Evolutionary conservation across 306 rosid genomes (phyloP).

Genomic region (Crotalaria pallida): DNA sequence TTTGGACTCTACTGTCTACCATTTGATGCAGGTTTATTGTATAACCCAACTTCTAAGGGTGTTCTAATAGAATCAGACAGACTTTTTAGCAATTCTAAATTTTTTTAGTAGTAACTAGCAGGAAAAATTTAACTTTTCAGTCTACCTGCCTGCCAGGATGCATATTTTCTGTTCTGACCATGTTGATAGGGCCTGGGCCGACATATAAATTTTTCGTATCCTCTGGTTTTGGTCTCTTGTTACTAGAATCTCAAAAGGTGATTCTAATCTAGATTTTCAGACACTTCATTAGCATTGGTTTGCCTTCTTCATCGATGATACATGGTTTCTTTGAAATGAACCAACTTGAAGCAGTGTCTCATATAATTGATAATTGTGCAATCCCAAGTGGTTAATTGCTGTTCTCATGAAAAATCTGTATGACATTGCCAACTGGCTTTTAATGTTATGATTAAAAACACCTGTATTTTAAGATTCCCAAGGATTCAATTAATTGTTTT

Average conservation of each 20-base stretch:
- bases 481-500: conserved; percentile 15
- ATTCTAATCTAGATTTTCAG: neutral
- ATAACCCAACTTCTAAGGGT: neutral
- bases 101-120: neutral
- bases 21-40: neutral
- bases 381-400: neutral
- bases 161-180: neutral
- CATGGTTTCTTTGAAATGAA: neutral
- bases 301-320: neutral
- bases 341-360: neutral
- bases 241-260: neutral
- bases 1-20: neutral
- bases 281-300: neutral
- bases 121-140: neutral
- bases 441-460: neutral
- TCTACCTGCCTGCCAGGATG: neutral
- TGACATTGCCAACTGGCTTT: neutral
- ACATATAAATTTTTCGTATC: neutral
- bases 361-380: neutral
- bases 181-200: neutral
- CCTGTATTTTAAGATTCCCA: neutral
- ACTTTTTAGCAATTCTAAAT: neutral
- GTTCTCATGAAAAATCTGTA: neutral
- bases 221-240: neutral
- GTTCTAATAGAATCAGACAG: neutral